Evolutionary conservation across 2,329 filamentous ascomycete species (phyloP), one percentile per base, ranked within the genome.

Genomic region (Botrytis fragariae): DNA sequence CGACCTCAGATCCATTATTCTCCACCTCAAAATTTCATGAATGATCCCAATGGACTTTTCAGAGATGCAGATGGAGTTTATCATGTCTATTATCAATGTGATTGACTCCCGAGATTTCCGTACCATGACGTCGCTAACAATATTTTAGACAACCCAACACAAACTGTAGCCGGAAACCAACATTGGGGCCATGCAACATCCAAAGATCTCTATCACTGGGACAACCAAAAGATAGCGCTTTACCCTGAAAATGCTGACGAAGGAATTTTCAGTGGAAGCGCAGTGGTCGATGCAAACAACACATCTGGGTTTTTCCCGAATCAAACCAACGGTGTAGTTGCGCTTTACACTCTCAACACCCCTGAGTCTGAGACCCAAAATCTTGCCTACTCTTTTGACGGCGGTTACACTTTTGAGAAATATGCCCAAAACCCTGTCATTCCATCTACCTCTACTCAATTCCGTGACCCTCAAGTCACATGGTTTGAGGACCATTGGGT

Each of bases 121-220:
- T 8, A 25, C 7, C 29, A 22, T 25, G 37, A 37, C 22, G 9
- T 42, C 10, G 32, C 37, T 67, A 44, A 65, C 54, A 62, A 37
- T 42, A 60, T 32, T 72, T 62, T 32, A 85, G 84, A 87, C 76
- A 87, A 88, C 72, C 86, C 87, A 1, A 83, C 83, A 0, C 84
- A 78, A 3, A 80, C 82, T 12, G 83, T 86, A 0, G 86, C 83
- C 9, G 88, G 88, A 1, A 88, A 90, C 74, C 86, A 91, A 77
- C 89, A 91, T 77, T 92, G 90, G 90, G 90, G 90, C 16, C 90
- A 92, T 77, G 89, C 89, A 3, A 91, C 89, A 1, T 89, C 86
- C 45, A 78, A 81, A 22, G 89, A 92, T 77, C 82, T 92, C 1
- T 91, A 89, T 77, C 86, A 87, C 74, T 92, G 90, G 90, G 83